phyloP scores from a whole-genome alignment of 2,329 filamentous ascomycete genomes.

The Exophiala sideris region DNA sequence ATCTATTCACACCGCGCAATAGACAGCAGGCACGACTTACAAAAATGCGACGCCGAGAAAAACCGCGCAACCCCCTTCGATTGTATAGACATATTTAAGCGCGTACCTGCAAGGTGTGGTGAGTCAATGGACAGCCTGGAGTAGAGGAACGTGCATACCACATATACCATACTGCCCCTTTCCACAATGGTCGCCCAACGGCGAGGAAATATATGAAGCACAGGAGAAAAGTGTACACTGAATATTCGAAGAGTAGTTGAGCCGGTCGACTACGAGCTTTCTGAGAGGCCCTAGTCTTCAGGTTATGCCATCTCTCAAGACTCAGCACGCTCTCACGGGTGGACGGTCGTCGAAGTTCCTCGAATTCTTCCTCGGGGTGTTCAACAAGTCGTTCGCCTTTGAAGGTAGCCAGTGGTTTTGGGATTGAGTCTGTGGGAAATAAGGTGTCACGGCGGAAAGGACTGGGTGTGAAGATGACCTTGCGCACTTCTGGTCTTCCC shows the following conservation, averaged over 20 bases:
- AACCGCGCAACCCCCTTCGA: conserved; percentile 43
- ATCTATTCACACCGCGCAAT: not conserved
- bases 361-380: not conserved
- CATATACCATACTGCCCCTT: conserved; percentile 43
- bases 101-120: conserved; percentile 33
- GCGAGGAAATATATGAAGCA: conserved; percentile 47
- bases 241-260: conserved; percentile 39
- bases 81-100: conserved; percentile 36
- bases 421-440: not conserved
- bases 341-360: not conserved
- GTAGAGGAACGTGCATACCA: conserved; percentile 28
- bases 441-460: not conserved
- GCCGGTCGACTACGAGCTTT: conserved; percentile 34
- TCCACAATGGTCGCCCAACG: conserved; percentile 46
- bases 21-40: conserved; percentile 27
- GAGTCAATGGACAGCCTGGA: not conserved
- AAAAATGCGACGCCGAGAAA: conserved; percentile 37
- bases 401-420: not conserved
- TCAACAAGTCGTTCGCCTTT: not conserved
- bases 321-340: conserved; percentile 1
- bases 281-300: not conserved
- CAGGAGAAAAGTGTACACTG: conserved; percentile 37
- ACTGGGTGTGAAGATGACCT: conserved; percentile 1
- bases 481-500: not conserved
- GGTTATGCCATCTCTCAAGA: not conserved